Conservation (phyloP, 176 grass and related monocot species). For the Aegilops longissima region DNA sequence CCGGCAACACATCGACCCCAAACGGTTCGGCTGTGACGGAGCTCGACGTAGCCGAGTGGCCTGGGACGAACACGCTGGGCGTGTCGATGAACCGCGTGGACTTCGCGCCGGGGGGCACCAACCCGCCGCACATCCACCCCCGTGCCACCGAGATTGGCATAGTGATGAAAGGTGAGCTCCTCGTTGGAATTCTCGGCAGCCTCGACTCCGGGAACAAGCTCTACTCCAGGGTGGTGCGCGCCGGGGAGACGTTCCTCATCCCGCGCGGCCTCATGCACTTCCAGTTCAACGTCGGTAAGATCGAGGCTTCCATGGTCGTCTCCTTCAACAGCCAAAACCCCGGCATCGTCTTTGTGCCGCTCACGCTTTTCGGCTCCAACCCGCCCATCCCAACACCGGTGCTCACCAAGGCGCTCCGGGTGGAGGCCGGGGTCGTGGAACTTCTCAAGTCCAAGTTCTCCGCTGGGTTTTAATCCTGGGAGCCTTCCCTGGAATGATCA, state of each 20-base stretch:
- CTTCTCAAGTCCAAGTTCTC: no score
- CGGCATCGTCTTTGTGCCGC: no score
- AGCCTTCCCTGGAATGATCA: no score
- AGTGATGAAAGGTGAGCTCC: conserved; percentile 35
- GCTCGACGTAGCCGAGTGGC: conserved; percentile 43
- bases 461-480: no score
- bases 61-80: conserved; percentile 68
- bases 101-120: conserved; percentile 51
- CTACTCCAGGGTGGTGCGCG: conserved; percentile 46
- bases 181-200: conserved; percentile 50
- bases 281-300: conserved; percentile 57
- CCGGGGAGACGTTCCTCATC: conserved; percentile 57
- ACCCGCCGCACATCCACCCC: conserved; percentile 68
- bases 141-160: conserved; percentile 49
- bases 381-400: no score
- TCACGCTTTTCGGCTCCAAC: no score
- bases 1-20: conserved; percentile 36
- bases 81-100: conserved; percentile 85
- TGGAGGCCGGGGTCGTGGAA: no score
- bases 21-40: conserved; percentile 45
- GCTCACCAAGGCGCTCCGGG: no score
- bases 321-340: no score
- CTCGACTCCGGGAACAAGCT: conserved; percentile 32
- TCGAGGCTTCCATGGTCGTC: neutral
- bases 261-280: conserved; percentile 66